Evolutionary conservation across 2,329 filamentous ascomycete species (phyloP), one percentile per base, ranked within the genome.

Genomic region (Curvularia sp.): DNA sequence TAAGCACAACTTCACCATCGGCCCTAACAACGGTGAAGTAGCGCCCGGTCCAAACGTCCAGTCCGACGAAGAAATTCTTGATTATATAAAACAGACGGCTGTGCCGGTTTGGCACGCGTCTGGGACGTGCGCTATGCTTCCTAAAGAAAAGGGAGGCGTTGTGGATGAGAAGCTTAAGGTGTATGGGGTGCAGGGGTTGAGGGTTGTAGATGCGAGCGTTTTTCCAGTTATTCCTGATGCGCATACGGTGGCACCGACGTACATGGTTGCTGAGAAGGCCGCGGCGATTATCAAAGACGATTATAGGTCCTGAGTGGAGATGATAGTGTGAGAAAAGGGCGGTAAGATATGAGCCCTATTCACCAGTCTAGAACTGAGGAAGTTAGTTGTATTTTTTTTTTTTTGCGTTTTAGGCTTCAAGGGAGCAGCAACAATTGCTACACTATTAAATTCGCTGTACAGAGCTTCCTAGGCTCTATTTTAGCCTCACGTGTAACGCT

Each of bases 61-160:
- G 47, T 45, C 60, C 57, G 28, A 47, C 56, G 10, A 68, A 65
- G 19, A 9, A 68, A n/a, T 70, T 47, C 50, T 28, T 28, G 27
- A 28, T 28, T 28, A 28, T 28, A 28, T 28, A 28, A 28, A 28
- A 28, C 27, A 8, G 27, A 28, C 27, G 27, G 27, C 27, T 28
- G 27, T 28, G 27, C 27, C 27, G 8, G 27, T 3, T 28, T 28
- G 27, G 27, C 71, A 74, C 39, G 69, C 71, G 8, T 62, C 62
- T 7, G 71, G 72, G 8, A 69, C 55, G 3, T 63, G 61, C 25
- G 64, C 67, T 50, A 69, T 75, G 67, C 61, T 69, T 10, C 60
- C 66, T 6, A 61, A 52, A 10, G 63, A 71, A 10, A 38, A 64
- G 5, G 72, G 72, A 2, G 72, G 71, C 41, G 71, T 74, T 5